Percentiles rank a stretch among this genome's conserved stretches.
Evolutionary conservation across 148 eudicot species (phyloP).

Genomic region (Gaultheria prostrata): DNA sequence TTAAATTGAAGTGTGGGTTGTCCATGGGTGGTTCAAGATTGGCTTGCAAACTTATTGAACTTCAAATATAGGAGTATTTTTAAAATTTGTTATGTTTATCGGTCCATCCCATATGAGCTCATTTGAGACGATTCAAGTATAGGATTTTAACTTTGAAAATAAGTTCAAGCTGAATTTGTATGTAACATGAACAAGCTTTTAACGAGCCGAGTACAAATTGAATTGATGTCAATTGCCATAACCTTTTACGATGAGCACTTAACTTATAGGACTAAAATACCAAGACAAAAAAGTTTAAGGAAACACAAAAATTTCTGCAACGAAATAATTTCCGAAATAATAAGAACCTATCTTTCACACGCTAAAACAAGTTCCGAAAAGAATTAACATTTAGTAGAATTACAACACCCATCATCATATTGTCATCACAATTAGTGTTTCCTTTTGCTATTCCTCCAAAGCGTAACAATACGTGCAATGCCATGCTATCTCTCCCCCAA

Average conservation of each 20-base stretch:
- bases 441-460: not conserved
- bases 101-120: not conserved
- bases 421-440: slow-evolving; percentile 26
- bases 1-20: not conserved
- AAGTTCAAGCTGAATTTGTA: not conserved
- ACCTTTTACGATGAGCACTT: not conserved
- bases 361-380: slow-evolving; percentile 37
- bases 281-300: not conserved
- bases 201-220: not conserved
- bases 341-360: slow-evolving; percentile 50
- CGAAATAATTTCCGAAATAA: slow-evolving; percentile 12
- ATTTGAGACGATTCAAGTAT: not conserved
- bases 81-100: not conserved
- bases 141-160: not conserved
- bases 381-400: slow-evolving; percentile 39
- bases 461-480: not conserved
- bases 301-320: not conserved
- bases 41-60: not conserved
- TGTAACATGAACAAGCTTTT: not conserved
- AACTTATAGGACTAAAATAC: not conserved
- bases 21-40: not conserved
- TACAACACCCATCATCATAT: slow-evolving; percentile 38
- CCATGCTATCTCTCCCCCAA: not conserved
- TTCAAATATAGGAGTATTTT: not conserved
- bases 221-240: not conserved